A percentile compares a stretch with the other conserved stretches of the same genome.
phyloP scores from a whole-genome alignment of 805 yeast genomes.

The Yamadazyma endophytica region DNA sequence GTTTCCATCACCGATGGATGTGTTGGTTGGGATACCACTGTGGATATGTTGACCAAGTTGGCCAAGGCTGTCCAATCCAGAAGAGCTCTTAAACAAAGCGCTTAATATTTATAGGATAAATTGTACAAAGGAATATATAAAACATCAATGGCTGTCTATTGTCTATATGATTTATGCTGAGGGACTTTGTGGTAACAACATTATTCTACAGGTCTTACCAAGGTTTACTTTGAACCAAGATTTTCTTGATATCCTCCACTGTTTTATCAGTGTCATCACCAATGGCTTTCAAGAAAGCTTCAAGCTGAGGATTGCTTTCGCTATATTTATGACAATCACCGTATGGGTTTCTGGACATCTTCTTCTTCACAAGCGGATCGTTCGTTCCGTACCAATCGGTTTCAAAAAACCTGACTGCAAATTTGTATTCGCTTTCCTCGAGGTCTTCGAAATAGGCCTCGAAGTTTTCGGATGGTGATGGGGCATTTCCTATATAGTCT shows the following conservation, averaged over 20 bases:
- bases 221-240: neutral
- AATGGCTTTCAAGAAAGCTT: constrained; percentile 12
- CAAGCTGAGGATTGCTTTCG: constrained; percentile 18
- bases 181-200: no score
- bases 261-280: neutral
- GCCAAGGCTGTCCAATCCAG: constrained; percentile 79
- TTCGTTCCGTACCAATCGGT: constrained; percentile 57
- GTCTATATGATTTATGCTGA: neutral
- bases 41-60: constrained; percentile 59
- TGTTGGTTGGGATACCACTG: constrained; percentile 86
- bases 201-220: neutral
- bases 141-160: constrained; percentile 2
- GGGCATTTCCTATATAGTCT: constrained; percentile 56
- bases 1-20: constrained; percentile 98
- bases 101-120: neutral
- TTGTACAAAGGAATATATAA: neutral
- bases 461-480: constrained; percentile 37
- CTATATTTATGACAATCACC: constrained; percentile 36
- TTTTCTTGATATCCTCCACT: neutral
- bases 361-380: constrained; percentile 44
- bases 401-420: constrained; percentile 52
- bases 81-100: constrained; percentile 39
- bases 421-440: constrained; percentile 42
- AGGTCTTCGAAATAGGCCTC: constrained; percentile 45
- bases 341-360: constrained; percentile 54